Percentiles rank a stretch among this genome's conserved stretches.
Evolutionary conservation across 2,329 filamentous ascomycete species (phyloP).

Genomic region (Epichloe scottii): DNA sequence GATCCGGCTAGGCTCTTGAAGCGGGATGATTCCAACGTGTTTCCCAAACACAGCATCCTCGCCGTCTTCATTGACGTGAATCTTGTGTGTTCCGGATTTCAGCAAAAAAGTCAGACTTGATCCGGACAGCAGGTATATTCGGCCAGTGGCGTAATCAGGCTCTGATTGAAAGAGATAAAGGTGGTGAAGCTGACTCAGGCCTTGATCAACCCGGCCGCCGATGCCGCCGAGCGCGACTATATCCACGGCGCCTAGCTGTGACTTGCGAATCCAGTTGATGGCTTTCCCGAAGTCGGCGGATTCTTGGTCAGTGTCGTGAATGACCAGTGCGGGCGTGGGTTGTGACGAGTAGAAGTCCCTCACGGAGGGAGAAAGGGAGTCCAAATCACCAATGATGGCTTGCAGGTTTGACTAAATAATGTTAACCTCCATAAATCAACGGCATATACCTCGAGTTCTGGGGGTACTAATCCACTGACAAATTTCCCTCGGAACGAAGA

Average conservation of each 20-base stretch:
- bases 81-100: conserved; percentile 51
- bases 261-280: conserved; percentile 42
- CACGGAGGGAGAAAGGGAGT: conserved; percentile 58
- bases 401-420: conserved; percentile 43
- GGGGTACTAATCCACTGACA: conserved; percentile 18
- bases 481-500: conserved; percentile 30
- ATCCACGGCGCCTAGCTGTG: conserved; percentile 30
- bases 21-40: conserved; percentile 75
- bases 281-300: conserved; percentile 88
- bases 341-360: conserved; percentile 52
- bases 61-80: conserved; percentile 47
- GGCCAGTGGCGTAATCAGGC: conserved; percentile 35
- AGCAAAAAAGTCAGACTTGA: conserved; percentile 74
- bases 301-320: conserved; percentile 67
- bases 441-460: neutral
- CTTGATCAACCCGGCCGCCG: conserved; percentile 86
- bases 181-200: conserved; percentile 77
- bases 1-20: conserved; percentile 68
- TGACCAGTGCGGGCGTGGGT: conserved; percentile 40
- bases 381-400: conserved; percentile 78
- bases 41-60: conserved; percentile 50
- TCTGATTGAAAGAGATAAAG: conserved; percentile 52
- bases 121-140: conserved; percentile 69
- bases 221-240: conserved; percentile 77
- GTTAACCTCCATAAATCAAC: neutral